Evolutionary conservation across 2,329 filamentous ascomycete species (phyloP).

Genomic region (Trichoderma sp.): DNA sequence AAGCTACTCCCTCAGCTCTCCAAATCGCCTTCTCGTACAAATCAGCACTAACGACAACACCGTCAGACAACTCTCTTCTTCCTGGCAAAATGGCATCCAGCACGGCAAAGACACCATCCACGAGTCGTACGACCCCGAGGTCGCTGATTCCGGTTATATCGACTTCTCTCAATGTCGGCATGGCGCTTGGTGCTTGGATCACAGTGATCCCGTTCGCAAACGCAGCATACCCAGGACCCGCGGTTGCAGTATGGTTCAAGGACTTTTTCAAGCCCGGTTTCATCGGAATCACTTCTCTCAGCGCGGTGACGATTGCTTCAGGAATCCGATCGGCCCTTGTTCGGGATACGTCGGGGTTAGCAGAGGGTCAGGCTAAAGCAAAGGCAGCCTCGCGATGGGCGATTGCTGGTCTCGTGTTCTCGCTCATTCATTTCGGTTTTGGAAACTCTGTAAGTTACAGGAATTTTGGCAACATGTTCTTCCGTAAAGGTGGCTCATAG

Average conservation of each 20-base stretch:
- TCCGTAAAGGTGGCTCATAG: background rate
- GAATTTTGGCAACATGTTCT: background rate
- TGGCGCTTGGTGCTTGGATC: constrained; percentile 22
- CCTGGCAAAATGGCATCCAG: background rate
- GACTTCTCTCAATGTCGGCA: constrained; percentile 19
- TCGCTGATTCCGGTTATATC: constrained; percentile 1
- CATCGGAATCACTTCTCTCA: constrained; percentile 21
- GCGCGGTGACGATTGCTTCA: constrained; percentile 14
- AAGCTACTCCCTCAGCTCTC: background rate
- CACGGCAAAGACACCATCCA: background rate
- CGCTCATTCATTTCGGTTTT: constrained; percentile 16
- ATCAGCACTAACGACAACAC: background rate
- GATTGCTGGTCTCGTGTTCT: constrained; percentile 8
- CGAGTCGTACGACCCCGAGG: background rate
- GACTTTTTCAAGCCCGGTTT: constrained; percentile 24
- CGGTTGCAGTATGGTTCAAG: constrained; percentile 22
- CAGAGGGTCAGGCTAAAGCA: background rate
- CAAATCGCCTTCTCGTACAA: background rate
- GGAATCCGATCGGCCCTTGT: constrained; percentile 11
- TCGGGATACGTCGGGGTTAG: background rate
- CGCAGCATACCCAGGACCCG: constrained; percentile 19
- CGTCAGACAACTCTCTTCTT: background rate
- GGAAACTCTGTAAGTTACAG: constrained; percentile 4
- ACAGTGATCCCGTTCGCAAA: constrained; percentile 20
- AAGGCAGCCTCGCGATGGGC: constrained; percentile 12